Conservation (phyloP, 2,329 filamentous ascomycete species). For the Phialophora expanda region DNA sequence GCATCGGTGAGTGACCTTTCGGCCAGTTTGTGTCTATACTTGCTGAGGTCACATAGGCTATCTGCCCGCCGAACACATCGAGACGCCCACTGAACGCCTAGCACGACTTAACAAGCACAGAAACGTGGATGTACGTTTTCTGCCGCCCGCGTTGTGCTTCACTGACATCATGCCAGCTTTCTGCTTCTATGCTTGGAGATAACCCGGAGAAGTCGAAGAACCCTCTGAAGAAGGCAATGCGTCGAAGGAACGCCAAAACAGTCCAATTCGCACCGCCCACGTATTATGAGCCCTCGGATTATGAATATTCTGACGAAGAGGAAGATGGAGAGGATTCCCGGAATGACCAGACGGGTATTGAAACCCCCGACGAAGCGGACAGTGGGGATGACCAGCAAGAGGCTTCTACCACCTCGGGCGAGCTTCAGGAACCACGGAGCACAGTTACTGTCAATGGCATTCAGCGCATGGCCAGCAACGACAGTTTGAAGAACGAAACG, state of each 20-base stretch:
- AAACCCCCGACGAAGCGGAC: slow-evolving; percentile 55
- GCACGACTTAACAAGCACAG: slow-evolving; percentile 96
- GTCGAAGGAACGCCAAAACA: slow-evolving; percentile 79
- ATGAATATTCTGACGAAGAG: slow-evolving; percentile 82
- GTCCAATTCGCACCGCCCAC: slow-evolving; percentile 85
- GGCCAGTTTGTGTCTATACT: slow-evolving; percentile 3
- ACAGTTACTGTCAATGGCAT: slow-evolving; percentile 41
- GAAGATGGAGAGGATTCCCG: slow-evolving; percentile 62
- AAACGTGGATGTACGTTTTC: slow-evolving; percentile 82
- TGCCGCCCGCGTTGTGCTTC: slow-evolving; percentile 11
- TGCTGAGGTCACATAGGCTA: slow-evolving; percentile 68
- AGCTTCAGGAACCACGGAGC: slow-evolving; percentile 50
- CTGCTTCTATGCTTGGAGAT: slow-evolving; percentile 73
- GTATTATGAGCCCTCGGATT: slow-evolving; percentile 85
- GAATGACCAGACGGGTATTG: slow-evolving; percentile 30
- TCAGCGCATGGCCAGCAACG: slow-evolving; percentile 35
- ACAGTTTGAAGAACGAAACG: slow-evolving; percentile 40
- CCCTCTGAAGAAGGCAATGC: slow-evolving; percentile 81
- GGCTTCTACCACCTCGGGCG: slow-evolving; percentile 46
- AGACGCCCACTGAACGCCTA: slow-evolving; percentile 92
- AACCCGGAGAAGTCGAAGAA: slow-evolving; percentile 81
- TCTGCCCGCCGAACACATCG: slow-evolving; percentile 94
- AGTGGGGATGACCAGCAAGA: slow-evolving; percentile 47
- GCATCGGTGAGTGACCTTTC: slow-evolving; percentile 67
- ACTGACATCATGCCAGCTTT: slow-evolving; percentile 57